Base-by-base conservation (phyloP, 2,329 filamentous ascomycete species). In the Trichoderma atrobrunneum region DNA sequence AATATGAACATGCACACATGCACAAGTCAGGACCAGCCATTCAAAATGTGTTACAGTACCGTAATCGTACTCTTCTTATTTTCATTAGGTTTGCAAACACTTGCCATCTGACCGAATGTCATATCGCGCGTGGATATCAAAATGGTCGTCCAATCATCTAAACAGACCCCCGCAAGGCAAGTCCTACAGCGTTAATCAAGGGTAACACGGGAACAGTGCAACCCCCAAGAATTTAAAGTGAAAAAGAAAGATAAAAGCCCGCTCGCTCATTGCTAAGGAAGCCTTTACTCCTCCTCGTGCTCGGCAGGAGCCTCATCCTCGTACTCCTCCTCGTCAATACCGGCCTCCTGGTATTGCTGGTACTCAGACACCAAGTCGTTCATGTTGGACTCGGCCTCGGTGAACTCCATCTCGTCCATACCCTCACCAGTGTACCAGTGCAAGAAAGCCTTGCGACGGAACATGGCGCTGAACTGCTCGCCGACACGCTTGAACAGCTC, bases 371-470 rank as follows among this genome's bases (percentile, higher is more conserved):
- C 95, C 82, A 99, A 88, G 85, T 99, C 96, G 89, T 99, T 98
- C 96, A 99, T 98, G 90, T 99, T 99, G 87, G 93, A 97, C 92
- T 99, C 96, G 79, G 96, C 96, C 90, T 99, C 96, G 83, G 96
- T 99, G 89, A 99, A 99, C 89, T 99, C 96, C 96, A 99, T 98
- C 92, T 99, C 96, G 87, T 99, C 96, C 96, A 99, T 99, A 88
- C 96, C 96, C 90, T 99, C 96, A 82, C 95, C 95, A 91, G 96
- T 99, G 88, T 99, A 99, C 96, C 96, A 99, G 89, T 98, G 96
- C 91, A 99, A 93, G 94, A 99, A 99, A 91, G 96, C 96, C 93
- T 98, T 99, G 87, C 96, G 94, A 88, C 96, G 91, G 92, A 99
- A 99, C 96, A 99, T 99, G 84, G 95, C 96, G 87, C 92, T 95